Base-by-base conservation (phyloP, 352 stramenopile genomes). In the Blastocystis sp. region DNA sequence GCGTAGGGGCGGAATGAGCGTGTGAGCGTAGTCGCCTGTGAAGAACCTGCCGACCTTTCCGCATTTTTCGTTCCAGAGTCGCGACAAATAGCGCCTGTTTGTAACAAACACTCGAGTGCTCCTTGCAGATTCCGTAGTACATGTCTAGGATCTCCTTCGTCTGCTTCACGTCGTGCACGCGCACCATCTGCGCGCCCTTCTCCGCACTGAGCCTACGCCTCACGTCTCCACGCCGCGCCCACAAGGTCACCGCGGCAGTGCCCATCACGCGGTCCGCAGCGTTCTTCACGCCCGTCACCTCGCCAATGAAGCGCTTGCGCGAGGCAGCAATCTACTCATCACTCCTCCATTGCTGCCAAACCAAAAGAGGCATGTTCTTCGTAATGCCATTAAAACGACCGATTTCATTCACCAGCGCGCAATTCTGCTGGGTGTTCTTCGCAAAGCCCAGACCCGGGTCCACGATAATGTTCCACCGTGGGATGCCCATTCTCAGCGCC, bases 361-460 rank as follows among this genome's bases (percentile, higher is more conserved):
- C 89, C 63, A 97, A 74, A 11, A 93, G 68, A 3, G 69, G 92
- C 11, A 91, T 60, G 89, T 91, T 89, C 24, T 70, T 80, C 52
- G 92, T 89, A 10, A 68, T 11, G 63, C 71, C 54, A 60, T 90
- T 66, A 17, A 95, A 78, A 9, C 74, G 60, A 42, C 87, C 91
- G 21, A 97, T 90, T 19, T 94, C 90, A 57, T 94, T 93, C 24
- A 99, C 88, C 0, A 99, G 87, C 43, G 91, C 90, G 2, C 98
- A 87, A 90, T 98, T 98, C 0, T 95, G 91, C 48, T 95, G 91
- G 0, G 93, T 87, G 88, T 93, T 93, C 89, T 98, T 99, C 19
- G 97, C 95, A 91, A 99, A 99, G 2, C 97, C 97, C 76, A 99
- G 97, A 9, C 97, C 97, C 34, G 96, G 96, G 91, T 99, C 96